Conservation (phyloP, 2,329 filamentous ascomycete genomes). For the Niveomyces coronatus region DNA sequence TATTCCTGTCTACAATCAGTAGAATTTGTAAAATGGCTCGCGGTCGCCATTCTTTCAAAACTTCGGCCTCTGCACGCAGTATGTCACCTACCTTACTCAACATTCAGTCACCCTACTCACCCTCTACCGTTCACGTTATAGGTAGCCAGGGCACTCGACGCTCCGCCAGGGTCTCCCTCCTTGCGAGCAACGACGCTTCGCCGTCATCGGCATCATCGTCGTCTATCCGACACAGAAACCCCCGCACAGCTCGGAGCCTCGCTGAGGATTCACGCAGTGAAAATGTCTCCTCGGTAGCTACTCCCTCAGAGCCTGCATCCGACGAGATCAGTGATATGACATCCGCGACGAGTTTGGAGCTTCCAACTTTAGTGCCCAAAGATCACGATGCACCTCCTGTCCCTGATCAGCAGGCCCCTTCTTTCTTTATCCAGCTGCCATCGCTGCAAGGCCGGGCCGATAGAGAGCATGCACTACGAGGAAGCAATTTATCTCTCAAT, state of each 20-base stretch:
- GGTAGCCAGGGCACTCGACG: background rate
- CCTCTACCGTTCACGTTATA: background rate
- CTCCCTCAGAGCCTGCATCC: conserved; percentile 20
- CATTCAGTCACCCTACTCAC: background rate
- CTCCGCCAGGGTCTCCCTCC: conserved; percentile 1
- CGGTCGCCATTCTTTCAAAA: background rate
- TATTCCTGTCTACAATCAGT: too few species aligned
- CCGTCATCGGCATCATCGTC: background rate
- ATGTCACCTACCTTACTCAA: background rate
- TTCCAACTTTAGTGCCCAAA: conserved; percentile 23
- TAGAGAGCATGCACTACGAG: conserved; percentile 20
- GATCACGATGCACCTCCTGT: background rate
- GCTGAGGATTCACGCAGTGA: conserved; percentile 12
- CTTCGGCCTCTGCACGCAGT: conserved; percentile 2
- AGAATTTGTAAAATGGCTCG: conserved; percentile 1
- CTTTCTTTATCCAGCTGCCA: conserved; percentile 20
- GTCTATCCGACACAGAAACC: background rate
- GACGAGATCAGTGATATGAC: conserved; percentile 24
- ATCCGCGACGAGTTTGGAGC: conserved; percentile 26
- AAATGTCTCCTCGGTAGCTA: conserved; percentile 23
- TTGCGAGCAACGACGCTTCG: conserved; percentile 6
- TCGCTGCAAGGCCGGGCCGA: conserved; percentile 16
- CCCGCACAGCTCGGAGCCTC: background rate
- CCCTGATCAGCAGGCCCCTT: conserved; percentile 12
- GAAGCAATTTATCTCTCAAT: conserved; percentile 39